Percentiles rank a stretch among this genome's conserved stretches.
These are phyloP conservation scores for Xylaria sp. DNA, from an alignment of 495 filamentous ascomycete genomes.

Conservation along the genomic window DNA sequence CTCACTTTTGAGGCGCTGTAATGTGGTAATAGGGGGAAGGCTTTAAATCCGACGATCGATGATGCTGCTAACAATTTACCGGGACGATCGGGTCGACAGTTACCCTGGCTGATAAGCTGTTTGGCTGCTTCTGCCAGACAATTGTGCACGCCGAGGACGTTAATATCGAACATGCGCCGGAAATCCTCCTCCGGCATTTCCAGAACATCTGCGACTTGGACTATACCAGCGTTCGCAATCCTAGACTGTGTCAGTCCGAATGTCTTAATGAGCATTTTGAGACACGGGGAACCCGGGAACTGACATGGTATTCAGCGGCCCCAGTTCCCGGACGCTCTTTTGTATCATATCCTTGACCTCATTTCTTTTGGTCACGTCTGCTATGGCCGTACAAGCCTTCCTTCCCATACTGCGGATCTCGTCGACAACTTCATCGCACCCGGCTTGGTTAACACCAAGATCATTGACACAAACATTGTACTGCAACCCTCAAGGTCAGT, in stretches of 20 bases:
- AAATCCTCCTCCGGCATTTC: slow-evolving; percentile 60
- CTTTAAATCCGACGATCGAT: slow-evolving; percentile 63
- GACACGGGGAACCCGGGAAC: neutral
- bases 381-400: slow-evolving; percentile 53
- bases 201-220: slow-evolving; percentile 58
- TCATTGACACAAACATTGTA: slow-evolving; percentile 69
- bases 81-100: slow-evolving; percentile 32
- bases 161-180: slow-evolving; percentile 58
- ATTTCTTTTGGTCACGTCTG: slow-evolving; percentile 60
- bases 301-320: slow-evolving; percentile 62
- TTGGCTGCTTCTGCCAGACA: slow-evolving; percentile 61
- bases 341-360: slow-evolving; percentile 59
- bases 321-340: slow-evolving; percentile 53
- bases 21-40: slow-evolving; percentile 58
- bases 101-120: slow-evolving; percentile 60
- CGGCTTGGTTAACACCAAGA: slow-evolving; percentile 51
- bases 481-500: neutral
- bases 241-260: slow-evolving; percentile 3
- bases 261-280: neutral
- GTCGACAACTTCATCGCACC: slow-evolving; percentile 55
- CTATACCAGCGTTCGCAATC: slow-evolving; percentile 67
- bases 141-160: slow-evolving; percentile 65
- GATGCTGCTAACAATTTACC: slow-evolving; percentile 64
- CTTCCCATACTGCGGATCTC: slow-evolving; percentile 56
- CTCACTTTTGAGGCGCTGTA: slow-evolving; percentile 52